Evolutionary conservation across 2,329 filamentous ascomycete species (phyloP), one percentile per base, ranked within the genome.

Genomic region (Fusarium sublunatum): DNA sequence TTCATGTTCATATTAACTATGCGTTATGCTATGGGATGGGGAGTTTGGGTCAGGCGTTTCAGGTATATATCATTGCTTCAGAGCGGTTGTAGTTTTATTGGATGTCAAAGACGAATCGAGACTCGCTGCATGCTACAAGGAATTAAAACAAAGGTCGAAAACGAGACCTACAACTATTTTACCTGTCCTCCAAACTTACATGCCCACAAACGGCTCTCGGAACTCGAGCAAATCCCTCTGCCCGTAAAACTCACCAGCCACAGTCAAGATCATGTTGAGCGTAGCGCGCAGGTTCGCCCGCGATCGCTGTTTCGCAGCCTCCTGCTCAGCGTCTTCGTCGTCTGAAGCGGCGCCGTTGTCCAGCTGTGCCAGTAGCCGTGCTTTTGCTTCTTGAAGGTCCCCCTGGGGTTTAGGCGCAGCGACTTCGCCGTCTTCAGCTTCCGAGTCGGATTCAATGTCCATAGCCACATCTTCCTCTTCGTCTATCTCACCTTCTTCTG

Each of bases 251-350:
- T 97, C 93, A 69, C 92, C 93, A 43, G 91, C 89, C 32, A 97
- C 84, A 0, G 91, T 95, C 67, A 97, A 81, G 49, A 97, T 91
- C 92, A 96, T 96, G 77, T 96, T 93, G 31, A 97, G 81, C 36
- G 92, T 93, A n/a, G 88, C 89, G 26, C 85, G 82, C 79, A 82
- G 82, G 73, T 83, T 86, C 69, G 80, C 76, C 35, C 77, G 78
- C 35, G 74, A 73, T n/a, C 79, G 74, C 32, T 70, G 64, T 55
- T 66, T 67, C 4, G 71, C 68, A 3, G 62, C 65, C 45, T 75
- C 70, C 40, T 68, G 69, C 25, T 74, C 51, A 7, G 62, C 58
- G 6, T 70, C 65, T 25, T 76, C 73, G 11, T 71, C 73, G 7
- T 64, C 64, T 55, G 42, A 47, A 12, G 52, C 53, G 3, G 62